Percentiles rank a stretch among this genome's conserved stretches.
phyloP scores from a whole-genome alignment of 352 stramenopile species.

The Phytophthora constricta region DNA sequence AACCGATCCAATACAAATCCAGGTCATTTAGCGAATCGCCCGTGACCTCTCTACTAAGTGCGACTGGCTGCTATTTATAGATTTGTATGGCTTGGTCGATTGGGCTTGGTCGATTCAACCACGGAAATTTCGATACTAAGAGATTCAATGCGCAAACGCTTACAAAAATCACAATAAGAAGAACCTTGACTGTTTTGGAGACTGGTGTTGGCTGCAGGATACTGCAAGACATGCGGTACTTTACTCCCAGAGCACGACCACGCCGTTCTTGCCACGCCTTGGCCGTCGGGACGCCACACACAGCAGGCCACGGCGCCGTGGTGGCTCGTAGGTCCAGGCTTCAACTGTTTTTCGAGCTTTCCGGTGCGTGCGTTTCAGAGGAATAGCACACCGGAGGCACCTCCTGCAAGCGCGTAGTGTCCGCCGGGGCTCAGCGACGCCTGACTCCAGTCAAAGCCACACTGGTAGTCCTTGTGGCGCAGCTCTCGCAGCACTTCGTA shows the following conservation, averaged over 20 bases:
- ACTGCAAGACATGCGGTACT: no score
- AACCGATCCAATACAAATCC: no score
- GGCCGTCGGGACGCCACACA: constrained; percentile 73
- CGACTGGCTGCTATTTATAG: no score
- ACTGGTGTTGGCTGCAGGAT: no score
- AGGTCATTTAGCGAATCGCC: no score
- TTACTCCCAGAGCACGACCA: constrained; percentile 82
- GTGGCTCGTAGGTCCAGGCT: constrained; percentile 47
- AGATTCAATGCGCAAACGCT: no score
- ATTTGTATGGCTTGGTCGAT: no score
- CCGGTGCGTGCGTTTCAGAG: constrained; percentile 67
- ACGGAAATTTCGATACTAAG: no score
- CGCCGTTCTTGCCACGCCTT: constrained; percentile 83
- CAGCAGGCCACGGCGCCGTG: constrained; percentile 80
- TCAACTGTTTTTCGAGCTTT: constrained; percentile 61
- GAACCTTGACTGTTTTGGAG: no score
- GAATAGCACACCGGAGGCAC: constrained; percentile 60
- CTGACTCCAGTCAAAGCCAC: constrained; percentile 83
- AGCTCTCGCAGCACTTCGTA: constrained; percentile 58
- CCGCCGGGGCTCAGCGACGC: constrained; percentile 79
- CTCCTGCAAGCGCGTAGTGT: constrained; percentile 60
- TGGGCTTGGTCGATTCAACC: no score
- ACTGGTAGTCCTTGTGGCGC: constrained; percentile 61
- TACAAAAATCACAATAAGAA: no score
- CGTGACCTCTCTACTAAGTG: no score